phyloP scores from a whole-genome alignment of 1,284 basidiomycete species.

The Sanghuangporus sanghuang region DNA sequence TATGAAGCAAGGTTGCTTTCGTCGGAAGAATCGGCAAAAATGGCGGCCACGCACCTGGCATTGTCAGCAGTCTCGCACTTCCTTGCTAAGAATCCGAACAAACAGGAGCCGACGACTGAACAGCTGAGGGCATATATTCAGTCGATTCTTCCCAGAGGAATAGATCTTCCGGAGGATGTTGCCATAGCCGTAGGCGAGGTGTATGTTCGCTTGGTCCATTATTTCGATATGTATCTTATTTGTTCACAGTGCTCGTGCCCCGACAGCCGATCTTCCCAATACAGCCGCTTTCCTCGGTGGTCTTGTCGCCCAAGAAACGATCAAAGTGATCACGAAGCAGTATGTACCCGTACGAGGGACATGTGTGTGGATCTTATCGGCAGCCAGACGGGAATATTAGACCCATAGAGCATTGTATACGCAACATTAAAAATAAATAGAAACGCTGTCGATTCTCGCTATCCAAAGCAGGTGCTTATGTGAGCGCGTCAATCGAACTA shows the following conservation, averaged over 20 bases:
- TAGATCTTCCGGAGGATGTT: constrained; percentile 56
- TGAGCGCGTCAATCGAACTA: not conserved
- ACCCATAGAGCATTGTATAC: not conserved
- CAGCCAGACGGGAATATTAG: constrained; percentile 63
- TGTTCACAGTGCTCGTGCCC: constrained; percentile 62
- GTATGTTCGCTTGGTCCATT: constrained; percentile 41
- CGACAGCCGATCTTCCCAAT: constrained; percentile 84
- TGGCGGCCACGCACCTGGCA: constrained; percentile 60
- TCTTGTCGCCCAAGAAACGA: constrained; percentile 93
- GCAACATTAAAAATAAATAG: not conserved
- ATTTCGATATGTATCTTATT: constrained; percentile 11
- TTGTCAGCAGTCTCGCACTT: constrained; percentile 50
- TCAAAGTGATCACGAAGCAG: constrained; percentile 96
- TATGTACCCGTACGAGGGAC: constrained; percentile 90
- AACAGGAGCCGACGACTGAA: constrained; percentile 30
- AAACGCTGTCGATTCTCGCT: not conserved
- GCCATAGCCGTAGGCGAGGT: constrained; percentile 71
- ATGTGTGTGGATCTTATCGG: constrained; percentile 85
- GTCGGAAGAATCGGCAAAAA: constrained; percentile 34
- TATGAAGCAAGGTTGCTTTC: not conserved
- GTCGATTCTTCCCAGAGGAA: constrained; percentile 27
- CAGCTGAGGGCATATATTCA: constrained; percentile 28
- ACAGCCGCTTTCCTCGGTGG: constrained; percentile 93
- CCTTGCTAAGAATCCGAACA: constrained; percentile 24
- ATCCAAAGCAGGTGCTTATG: not conserved